Percentiles rank a stretch among this genome's conserved stretches.
Conservation (phyloP, 1,139 yeast species). For the Kodamaea plutei region DNA sequence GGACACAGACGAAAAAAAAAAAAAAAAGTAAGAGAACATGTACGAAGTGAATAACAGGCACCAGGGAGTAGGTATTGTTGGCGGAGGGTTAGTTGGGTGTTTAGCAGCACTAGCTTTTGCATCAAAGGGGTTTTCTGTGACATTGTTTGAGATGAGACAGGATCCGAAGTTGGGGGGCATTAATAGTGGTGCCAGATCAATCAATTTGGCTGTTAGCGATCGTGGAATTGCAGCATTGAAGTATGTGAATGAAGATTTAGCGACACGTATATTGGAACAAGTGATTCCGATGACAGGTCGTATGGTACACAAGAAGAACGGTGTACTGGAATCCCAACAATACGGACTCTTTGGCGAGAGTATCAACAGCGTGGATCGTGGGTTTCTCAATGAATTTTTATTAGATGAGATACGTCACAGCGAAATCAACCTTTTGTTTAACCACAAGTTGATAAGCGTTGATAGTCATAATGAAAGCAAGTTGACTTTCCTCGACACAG, state of each 20-base stretch:
- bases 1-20: conserved; percentile 5
- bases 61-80: conserved; percentile 50
- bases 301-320: conserved; percentile 75
- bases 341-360: conserved; percentile 85
- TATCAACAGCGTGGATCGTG: conserved; percentile 82
- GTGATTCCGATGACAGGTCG: conserved; percentile 86
- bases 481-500: conserved; percentile 21
- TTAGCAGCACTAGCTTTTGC: conserved; percentile 79
- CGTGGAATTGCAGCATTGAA: conserved; percentile 74
- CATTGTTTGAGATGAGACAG: conserved; percentile 57
- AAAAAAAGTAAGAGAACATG: conserved; percentile 8
- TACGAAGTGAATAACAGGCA: conserved; percentile 10
- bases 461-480: conserved; percentile 22
- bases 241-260: conserved; percentile 57
- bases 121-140: conserved; percentile 68
- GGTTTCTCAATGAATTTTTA: conserved; percentile 59
- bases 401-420: conserved; percentile 55
- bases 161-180: conserved; percentile 30
- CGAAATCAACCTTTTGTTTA: conserved; percentile 48
- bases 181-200: conserved; percentile 44
- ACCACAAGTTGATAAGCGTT: conserved; percentile 50
- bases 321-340: conserved; percentile 62
- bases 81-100: conserved; percentile 90
- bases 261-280: conserved; percentile 50
- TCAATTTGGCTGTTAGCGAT: conserved; percentile 82